A percentile compares a stretch with the other conserved stretches of the same genome.
Conservation (phyloP, 345 rosid species). For the Ceriops tagal region DNA sequence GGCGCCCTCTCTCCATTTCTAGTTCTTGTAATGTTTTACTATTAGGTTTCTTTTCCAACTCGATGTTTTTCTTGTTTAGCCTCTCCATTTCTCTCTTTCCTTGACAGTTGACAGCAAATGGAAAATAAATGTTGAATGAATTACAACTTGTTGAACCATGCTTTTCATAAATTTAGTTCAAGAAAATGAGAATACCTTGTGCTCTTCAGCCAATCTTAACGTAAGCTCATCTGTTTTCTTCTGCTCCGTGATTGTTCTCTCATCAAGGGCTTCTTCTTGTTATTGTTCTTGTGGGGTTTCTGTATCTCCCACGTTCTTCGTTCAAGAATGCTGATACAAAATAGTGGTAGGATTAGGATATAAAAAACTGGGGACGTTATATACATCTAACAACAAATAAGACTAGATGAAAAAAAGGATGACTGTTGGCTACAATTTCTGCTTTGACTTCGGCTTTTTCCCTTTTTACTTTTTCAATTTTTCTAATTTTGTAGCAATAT, state of each 20-base stretch:
- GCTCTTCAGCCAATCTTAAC: constrained; percentile 55
- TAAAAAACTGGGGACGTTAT: too few species aligned
- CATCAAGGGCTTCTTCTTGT: not conserved
- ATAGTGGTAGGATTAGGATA: too few species aligned
- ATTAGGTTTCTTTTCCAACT: constrained; percentile 48
- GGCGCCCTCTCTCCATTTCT: constrained; percentile 69
- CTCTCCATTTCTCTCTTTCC: constrained; percentile 58
- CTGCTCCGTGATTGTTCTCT: constrained; percentile 61
- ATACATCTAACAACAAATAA: too few species aligned
- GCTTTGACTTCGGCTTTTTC: too few species aligned
- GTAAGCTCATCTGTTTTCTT: constrained; percentile 51
- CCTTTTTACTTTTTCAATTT: too few species aligned
- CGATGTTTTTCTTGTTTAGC: constrained; percentile 43
- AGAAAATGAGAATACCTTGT: constrained; percentile 38
- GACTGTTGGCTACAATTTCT: too few species aligned
- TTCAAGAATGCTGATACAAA: too few species aligned
- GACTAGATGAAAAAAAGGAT: too few species aligned
- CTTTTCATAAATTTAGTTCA: not conserved
- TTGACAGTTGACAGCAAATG: constrained; percentile 9
- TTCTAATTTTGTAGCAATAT: too few species aligned
- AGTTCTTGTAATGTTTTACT: constrained; percentile 38
- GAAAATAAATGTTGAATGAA: not conserved
- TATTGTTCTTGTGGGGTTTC: too few species aligned
- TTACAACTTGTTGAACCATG: not conserved
- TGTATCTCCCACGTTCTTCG: too few species aligned